Evolutionary conservation across 2,329 filamentous ascomycete species (phyloP).

Genomic region (Pezizomycotina sp.): DNA sequence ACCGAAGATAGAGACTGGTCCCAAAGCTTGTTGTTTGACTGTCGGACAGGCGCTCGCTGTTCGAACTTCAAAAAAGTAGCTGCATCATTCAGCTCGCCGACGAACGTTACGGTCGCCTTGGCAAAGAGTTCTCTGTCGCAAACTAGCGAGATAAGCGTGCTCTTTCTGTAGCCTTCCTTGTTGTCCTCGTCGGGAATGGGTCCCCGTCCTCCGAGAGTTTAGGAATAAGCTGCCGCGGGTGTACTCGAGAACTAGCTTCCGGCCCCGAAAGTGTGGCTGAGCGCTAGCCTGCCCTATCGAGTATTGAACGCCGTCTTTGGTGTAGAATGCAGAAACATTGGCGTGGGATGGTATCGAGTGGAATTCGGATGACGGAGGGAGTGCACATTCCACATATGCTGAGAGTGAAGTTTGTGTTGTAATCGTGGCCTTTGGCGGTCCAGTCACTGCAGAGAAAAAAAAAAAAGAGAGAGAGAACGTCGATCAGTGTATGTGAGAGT

Average conservation of each 20-base stretch:
- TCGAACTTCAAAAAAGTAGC: constrained; percentile 88
- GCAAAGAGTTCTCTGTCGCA: constrained; percentile 66
- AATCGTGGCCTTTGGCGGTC: constrained; percentile 52
- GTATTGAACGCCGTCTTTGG: constrained; percentile 27
- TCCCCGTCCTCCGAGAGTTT: constrained; percentile 28
- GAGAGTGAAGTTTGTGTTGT: constrained; percentile 64
- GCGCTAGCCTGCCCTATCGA: constrained; percentile 22
- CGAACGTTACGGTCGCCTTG: constrained; percentile 60
- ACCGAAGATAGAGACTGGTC: constrained; percentile 62
- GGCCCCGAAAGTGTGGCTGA: constrained; percentile 43
- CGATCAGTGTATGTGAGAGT: too few relatives aligned
- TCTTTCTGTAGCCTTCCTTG: constrained; percentile 42
- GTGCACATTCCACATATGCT: constrained; percentile 60
- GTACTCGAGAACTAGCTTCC: constrained; percentile 63
- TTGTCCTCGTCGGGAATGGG: constrained; percentile 29
- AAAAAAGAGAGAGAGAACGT: too few relatives aligned
- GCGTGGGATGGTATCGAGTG: constrained; percentile 26
- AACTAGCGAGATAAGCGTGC: constrained; percentile 77
- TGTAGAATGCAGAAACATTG: constrained; percentile 68
- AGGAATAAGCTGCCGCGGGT: constrained; percentile 57
- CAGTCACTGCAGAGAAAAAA: constrained; percentile 21
- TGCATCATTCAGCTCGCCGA: constrained; percentile 76
- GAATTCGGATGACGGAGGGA: constrained; percentile 12
- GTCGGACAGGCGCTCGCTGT: constrained; percentile 70
- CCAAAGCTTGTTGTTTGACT: constrained; percentile 45